phyloP scores from a whole-genome alignment of 257 asterid genomes.

The Fraxinus americana region DNA sequence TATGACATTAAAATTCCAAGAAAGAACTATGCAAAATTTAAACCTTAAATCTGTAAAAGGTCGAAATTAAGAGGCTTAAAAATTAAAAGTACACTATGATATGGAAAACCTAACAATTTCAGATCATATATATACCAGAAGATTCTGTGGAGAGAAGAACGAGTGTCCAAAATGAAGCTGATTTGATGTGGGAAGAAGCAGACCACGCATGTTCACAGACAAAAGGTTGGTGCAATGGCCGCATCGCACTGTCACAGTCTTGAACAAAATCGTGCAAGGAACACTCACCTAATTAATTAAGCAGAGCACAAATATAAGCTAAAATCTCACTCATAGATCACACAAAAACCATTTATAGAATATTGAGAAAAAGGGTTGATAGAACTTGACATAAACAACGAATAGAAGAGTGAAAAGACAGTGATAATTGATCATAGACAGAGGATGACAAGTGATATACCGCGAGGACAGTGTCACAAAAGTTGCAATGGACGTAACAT shows the following conservation, averaged over 20 bases:
- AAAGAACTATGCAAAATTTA: not conserved
- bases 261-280: slow-evolving; percentile 93
- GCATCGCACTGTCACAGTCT: slow-evolving; percentile 91
- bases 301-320: not conserved
- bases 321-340: not conserved
- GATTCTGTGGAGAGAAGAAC: slow-evolving; percentile 88
- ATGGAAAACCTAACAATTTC: not conserved
- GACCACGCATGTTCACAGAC: slow-evolving; percentile 85
- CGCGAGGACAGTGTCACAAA: slow-evolving; percentile 93
- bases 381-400: not conserved
- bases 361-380: not conserved
- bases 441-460: slow-evolving; percentile 36
- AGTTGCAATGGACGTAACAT: slow-evolving; percentile 93
- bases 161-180: slow-evolving; percentile 90
- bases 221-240: slow-evolving; percentile 98
- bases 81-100: not conserved
- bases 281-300: slow-evolving; percentile 68
- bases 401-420: not conserved
- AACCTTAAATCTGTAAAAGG: not conserved
- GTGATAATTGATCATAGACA: not conserved
- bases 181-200: slow-evolving; percentile 76
- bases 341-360: not conserved
- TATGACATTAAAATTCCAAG: not conserved
- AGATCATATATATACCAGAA: slow-evolving; percentile 59
- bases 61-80: not conserved